phyloP scores from a whole-genome alignment of 768 basidiomycete species.

The Botryobasidium botryosum region DNA sequence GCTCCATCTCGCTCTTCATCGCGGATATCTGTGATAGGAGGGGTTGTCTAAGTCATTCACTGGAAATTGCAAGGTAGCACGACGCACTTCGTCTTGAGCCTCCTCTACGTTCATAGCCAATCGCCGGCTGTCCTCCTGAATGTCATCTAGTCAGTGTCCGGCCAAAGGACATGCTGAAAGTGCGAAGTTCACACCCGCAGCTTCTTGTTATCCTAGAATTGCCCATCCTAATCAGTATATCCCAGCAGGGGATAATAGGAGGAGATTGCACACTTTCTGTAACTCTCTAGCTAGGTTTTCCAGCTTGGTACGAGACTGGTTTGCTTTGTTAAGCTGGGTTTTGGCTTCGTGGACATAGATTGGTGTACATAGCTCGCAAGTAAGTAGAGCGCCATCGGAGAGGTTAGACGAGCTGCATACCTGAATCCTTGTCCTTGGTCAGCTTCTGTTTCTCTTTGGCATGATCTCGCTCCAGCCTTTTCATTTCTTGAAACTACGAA shows the following conservation, averaged over 20 bases:
- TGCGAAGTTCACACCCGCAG: constrained; percentile 40
- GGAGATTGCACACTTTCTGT: constrained; percentile 45
- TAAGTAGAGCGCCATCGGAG: constrained; percentile 13
- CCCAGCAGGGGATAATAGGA: not conserved
- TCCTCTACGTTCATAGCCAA: constrained; percentile 68
- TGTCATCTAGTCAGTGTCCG: constrained; percentile 13
- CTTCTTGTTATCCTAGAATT: constrained; percentile 65
- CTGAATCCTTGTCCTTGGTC: constrained; percentile 78
- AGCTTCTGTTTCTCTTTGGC: constrained; percentile 87
- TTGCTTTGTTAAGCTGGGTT: constrained; percentile 69
- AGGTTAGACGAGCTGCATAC: constrained; percentile 23
- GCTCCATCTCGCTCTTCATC: constrained; percentile 70
- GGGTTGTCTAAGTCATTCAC: not conserved
- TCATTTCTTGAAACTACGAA: constrained; percentile 69
- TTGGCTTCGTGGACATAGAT: constrained; percentile 34
- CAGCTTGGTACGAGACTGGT: constrained; percentile 78
- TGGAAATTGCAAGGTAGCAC: not conserved
- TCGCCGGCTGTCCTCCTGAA: constrained; percentile 71
- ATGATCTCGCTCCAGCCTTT: constrained; percentile 72
- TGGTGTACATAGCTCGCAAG: constrained; percentile 1
- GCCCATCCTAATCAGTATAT: not conserved
- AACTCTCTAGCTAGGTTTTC: constrained; percentile 78
- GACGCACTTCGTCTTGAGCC: constrained; percentile 60
- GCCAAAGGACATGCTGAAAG: constrained; percentile 8
- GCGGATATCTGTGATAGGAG: constrained; percentile 37